Percentiles rank a stretch among this genome's conserved stretches.
Conservation (phyloP, 1,284 basidiomycete genomes). For the Cutaneotrichosporon cutaneum region DNA sequence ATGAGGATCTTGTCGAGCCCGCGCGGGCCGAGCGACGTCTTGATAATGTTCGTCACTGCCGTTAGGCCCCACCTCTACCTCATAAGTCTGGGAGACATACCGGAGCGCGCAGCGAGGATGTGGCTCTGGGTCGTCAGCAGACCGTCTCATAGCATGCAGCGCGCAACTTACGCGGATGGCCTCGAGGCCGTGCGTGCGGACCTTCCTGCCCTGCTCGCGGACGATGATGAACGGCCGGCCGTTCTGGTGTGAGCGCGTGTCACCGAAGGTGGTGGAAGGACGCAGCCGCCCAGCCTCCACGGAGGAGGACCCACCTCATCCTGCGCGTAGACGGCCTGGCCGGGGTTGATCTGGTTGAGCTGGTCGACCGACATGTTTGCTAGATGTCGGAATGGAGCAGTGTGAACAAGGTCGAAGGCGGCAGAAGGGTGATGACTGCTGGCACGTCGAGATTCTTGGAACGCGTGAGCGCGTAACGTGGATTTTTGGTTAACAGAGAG, state of each 20-base stretch:
- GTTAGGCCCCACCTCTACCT: background rate
- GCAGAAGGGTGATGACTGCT: slow-evolving; percentile 8
- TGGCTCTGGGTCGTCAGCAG: slow-evolving; percentile 65
- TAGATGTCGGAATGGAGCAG: slow-evolving; percentile 10
- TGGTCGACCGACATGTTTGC: slow-evolving; percentile 47
- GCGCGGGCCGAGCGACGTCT: slow-evolving; percentile 91
- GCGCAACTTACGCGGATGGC: slow-evolving; percentile 79
- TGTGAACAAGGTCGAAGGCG: slow-evolving; percentile 18
- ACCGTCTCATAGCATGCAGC: too few species aligned
- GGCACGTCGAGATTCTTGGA: slow-evolving; percentile 10
- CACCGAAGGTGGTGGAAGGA: background rate
- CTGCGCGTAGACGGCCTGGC: slow-evolving; percentile 76
- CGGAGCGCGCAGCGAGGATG: slow-evolving; percentile 78
- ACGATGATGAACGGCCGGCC: slow-evolving; percentile 97
- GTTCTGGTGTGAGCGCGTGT: slow-evolving; percentile 61
- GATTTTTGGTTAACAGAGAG: background rate
- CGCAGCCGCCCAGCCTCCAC: background rate
- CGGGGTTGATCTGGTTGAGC: slow-evolving; percentile 46
- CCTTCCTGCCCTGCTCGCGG: slow-evolving; percentile 89
- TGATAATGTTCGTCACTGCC: slow-evolving; percentile 87
- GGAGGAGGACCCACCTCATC: slow-evolving; percentile 67
- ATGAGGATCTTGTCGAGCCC: slow-evolving; percentile 99
- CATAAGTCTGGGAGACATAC: slow-evolving; percentile 17
- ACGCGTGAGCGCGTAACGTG: background rate
- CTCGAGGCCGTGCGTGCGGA: slow-evolving; percentile 87